A percentile compares a stretch with the other conserved stretches of the same genome.
These are phyloP conservation scores for Penicillium capsulatum DNA, from an alignment of 2,329 filamentous ascomycete genomes.

Conservation along the genomic window DNA sequence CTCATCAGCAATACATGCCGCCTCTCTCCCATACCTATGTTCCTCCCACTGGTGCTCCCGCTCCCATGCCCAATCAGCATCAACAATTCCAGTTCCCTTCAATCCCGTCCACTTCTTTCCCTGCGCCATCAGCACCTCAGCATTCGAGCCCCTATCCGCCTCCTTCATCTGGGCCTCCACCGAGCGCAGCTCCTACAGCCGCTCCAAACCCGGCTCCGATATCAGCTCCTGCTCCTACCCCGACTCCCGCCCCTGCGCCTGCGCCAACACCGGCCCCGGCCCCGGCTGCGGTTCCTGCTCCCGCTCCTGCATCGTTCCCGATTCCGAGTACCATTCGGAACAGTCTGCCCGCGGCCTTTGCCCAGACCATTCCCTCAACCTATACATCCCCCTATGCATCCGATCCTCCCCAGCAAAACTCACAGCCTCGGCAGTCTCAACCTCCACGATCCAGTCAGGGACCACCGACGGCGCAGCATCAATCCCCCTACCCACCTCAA, in stretches of 20 bases:
- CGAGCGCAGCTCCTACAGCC: conserved; percentile 12
- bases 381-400: conserved; percentile 43
- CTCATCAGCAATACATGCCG: conserved; percentile 36
- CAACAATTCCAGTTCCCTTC: conserved; percentile 36
- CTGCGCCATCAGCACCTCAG: conserved; percentile 26
- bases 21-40: conserved; percentile 31
- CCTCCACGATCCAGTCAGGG: conserved; percentile 18
- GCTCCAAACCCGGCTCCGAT: conserved; percentile 18
- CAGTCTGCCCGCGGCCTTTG: conserved; percentile 40
- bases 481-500: conserved; percentile 22
- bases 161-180: conserved; percentile 18
- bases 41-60: conserved; percentile 27
- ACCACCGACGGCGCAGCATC: conserved; percentile 21
- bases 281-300: conserved; percentile 17
- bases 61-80: conserved; percentile 30
- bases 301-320: conserved; percentile 28
- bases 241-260: conserved; percentile 15
- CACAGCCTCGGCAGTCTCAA: conserved; percentile 32
- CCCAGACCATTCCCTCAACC: conserved; percentile 33
- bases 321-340: conserved; percentile 37
- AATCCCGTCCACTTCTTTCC: conserved; percentile 34
- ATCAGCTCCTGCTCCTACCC: conserved; percentile 14
- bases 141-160: conserved; percentile 24
- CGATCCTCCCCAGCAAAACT: conserved; percentile 33
- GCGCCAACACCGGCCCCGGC: conserved; percentile 13